Evolutionary conservation across 2,329 filamentous ascomycete species (phyloP).

Genomic region (Fusarium avenaceum): DNA sequence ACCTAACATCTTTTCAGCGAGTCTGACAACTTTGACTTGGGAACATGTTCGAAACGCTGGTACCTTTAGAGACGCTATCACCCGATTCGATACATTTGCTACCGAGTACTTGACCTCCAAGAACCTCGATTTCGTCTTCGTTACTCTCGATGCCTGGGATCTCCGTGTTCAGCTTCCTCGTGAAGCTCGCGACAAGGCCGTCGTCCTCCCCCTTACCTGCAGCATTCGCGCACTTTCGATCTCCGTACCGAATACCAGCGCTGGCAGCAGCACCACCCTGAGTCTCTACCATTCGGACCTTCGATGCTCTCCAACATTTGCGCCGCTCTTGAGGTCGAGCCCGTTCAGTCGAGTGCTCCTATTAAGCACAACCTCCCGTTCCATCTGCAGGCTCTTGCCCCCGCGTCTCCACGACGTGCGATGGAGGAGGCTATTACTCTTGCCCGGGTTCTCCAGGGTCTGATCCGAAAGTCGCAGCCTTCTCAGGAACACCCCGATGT

Average conservation of each 20-base stretch:
- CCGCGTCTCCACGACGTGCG: constrained; percentile 92
- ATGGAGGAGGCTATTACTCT: constrained; percentile 98
- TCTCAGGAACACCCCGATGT: constrained; percentile 95
- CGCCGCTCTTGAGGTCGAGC: constrained; percentile 96
- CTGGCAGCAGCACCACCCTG: constrained; percentile 98
- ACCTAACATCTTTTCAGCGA: constrained; percentile 70
- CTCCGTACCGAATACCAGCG: constrained; percentile 97
- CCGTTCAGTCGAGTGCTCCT: constrained; percentile 95
- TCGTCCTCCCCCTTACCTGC: constrained; percentile 94
- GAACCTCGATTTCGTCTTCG: constrained; percentile 97
- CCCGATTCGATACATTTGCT: constrained; percentile 93
- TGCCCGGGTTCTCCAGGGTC: constrained; percentile 88
- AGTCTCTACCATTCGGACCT: constrained; percentile 95
- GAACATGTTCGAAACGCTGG: constrained; percentile 98
- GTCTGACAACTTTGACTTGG: constrained; percentile 97
- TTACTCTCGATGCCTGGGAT: constrained; percentile 98
- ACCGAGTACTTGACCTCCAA: constrained; percentile 90
- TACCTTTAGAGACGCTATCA: constrained; percentile 96
- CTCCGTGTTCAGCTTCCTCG: constrained; percentile 96
- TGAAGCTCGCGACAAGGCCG: constrained; percentile 97
- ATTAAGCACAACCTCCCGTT: constrained; percentile 99
- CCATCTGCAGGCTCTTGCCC: constrained; percentile 94
- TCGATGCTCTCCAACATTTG: constrained; percentile 98
- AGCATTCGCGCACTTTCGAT: constrained; percentile 98
- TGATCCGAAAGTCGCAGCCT: constrained; percentile 97